Evolutionary conservation across 768 basidiomycete species (phyloP).

Genomic region (Trametes cubensis): DNA sequence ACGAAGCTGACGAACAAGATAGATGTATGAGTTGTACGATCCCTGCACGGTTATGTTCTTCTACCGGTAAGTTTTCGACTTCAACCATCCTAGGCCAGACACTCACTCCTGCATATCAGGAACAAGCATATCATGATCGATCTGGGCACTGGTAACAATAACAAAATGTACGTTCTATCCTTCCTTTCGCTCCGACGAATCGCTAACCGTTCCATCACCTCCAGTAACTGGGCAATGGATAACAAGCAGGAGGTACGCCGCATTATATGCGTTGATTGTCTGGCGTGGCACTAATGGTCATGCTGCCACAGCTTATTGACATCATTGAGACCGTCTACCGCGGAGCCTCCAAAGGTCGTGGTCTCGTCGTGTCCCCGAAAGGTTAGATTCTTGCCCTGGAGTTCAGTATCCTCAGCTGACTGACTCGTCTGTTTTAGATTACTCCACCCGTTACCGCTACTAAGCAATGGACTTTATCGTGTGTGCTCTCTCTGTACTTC

Average conservation of each 20-base stretch:
- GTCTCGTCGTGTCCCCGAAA: conserved; percentile 96
- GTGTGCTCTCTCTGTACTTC: conserved; percentile 13
- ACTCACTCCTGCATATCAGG: conserved; percentile 43
- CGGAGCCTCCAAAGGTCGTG: conserved; percentile 95
- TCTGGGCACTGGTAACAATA: conserved; percentile 99
- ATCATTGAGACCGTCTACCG: conserved; percentile 98
- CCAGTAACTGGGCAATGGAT: conserved; percentile 98
- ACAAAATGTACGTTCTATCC: conserved; percentile 80
- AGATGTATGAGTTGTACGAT: conserved; percentile 99
- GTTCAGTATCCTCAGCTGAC: conserved; percentile 6
- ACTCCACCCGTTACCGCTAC: conserved; percentile 82
- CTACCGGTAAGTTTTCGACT: conserved; percentile 65
- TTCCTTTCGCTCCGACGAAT: neutral
- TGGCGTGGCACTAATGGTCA: neutral
- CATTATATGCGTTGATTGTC: neutral
- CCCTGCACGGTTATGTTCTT: conserved; percentile 98
- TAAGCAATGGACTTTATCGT: conserved; percentile 33
- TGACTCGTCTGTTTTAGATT: conserved; percentile 49
- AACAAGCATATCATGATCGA: conserved; percentile 99
- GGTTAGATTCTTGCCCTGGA: conserved; percentile 49
- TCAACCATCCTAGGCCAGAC: neutral
- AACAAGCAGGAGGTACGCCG: conserved; percentile 92
- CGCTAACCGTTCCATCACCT: conserved; percentile 1
- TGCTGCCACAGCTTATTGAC: conserved; percentile 75
- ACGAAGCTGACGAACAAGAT: conserved; percentile 1